These are phyloP conservation scores for Pythium coloratum DNA, from an alignment of 352 stramenopile genomes.

Conservation along the genomic window DNA sequence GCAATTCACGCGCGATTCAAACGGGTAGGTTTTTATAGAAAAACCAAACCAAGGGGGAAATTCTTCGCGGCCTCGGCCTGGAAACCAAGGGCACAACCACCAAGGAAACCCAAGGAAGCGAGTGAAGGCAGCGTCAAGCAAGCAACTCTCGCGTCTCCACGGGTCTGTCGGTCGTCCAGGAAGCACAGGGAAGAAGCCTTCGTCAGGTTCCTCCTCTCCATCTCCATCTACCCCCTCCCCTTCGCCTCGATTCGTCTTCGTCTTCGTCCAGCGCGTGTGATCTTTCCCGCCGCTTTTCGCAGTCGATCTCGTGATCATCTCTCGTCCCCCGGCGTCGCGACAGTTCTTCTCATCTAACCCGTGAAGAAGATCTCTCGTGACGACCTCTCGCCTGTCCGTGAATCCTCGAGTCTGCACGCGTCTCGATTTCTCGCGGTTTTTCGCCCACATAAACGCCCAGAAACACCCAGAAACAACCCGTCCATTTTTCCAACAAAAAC, in stretches of 20 bases:
- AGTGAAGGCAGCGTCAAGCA: background rate
- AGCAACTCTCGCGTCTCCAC: slow-evolving; percentile 3
- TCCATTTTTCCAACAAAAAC: background rate
- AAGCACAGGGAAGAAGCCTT: slow-evolving; percentile 20
- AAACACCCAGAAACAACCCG: slow-evolving; percentile 2
- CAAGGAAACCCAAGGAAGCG: slow-evolving; percentile 25
- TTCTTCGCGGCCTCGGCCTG: slow-evolving; percentile 4
- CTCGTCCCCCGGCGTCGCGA: background rate
- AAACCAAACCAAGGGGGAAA: slow-evolving; percentile 28
- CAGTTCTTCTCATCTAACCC: background rate
- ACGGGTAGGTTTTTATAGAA: slow-evolving; percentile 40
- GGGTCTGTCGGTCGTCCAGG: slow-evolving; percentile 7
- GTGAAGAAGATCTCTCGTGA: background rate
- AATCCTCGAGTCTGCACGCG: background rate
- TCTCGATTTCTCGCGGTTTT: slow-evolving; percentile 1
- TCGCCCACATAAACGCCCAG: slow-evolving; percentile 1
- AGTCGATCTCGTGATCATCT: background rate
- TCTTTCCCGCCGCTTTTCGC: background rate
- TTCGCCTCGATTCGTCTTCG: background rate
- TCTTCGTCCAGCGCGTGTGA: background rate
- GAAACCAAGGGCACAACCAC: slow-evolving; percentile 16
- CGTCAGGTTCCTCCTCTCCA: background rate
- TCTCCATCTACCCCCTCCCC: background rate
- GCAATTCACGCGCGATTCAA: slow-evolving; percentile 34
- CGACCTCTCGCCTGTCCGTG: slow-evolving; percentile 5